Evolutionary conservation across 345 rosid species (phyloP).

Genomic region (Salix udensis): DNA sequence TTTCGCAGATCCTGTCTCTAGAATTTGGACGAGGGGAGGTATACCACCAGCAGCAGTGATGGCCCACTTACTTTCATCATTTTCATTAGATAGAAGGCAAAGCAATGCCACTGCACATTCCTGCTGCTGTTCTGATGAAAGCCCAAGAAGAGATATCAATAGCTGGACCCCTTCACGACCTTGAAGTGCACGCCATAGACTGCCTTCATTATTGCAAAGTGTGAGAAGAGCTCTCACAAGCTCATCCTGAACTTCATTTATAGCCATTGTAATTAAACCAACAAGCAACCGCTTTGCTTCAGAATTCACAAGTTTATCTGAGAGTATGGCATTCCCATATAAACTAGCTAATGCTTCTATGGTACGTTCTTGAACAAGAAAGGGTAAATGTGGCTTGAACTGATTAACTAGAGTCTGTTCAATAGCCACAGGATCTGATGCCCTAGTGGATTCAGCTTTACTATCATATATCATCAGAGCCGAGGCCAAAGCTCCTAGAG

Average conservation of each 20-base stretch:
- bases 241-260: conserved; percentile 92
- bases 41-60: conserved; percentile 99
- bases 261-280: conserved; percentile 96
- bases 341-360: conserved; percentile 98
- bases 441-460: conserved; percentile 73
- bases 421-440: conserved; percentile 67
- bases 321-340: conserved; percentile 83
- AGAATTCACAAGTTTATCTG: conserved; percentile 67
- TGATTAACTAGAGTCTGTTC: conserved; percentile 90
- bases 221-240: conserved; percentile 80
- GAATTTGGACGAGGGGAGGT: conserved; percentile 98
- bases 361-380: conserved; percentile 95
- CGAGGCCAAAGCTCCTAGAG: conserved; percentile 98
- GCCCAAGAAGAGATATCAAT: conserved; percentile 96
- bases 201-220: conserved; percentile 83
- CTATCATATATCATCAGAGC: conserved; percentile 97
- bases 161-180: conserved; percentile 99
- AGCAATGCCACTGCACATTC: conserved; percentile 99
- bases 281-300: conserved; percentile 97
- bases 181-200: conserved; percentile 91
- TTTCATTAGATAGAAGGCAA: conserved; percentile 86
- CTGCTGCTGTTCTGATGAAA: conserved; percentile 98
- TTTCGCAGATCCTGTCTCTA: conserved; percentile 95
- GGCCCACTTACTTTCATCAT: conserved; percentile 99
- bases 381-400: conserved; percentile 78